A percentile compares a stretch with the other conserved stretches of the same genome.
These are phyloP conservation scores for Boletus hoseneyae DNA, from an alignment of 1,284 basidiomycete species.

Conservation along the genomic window DNA sequence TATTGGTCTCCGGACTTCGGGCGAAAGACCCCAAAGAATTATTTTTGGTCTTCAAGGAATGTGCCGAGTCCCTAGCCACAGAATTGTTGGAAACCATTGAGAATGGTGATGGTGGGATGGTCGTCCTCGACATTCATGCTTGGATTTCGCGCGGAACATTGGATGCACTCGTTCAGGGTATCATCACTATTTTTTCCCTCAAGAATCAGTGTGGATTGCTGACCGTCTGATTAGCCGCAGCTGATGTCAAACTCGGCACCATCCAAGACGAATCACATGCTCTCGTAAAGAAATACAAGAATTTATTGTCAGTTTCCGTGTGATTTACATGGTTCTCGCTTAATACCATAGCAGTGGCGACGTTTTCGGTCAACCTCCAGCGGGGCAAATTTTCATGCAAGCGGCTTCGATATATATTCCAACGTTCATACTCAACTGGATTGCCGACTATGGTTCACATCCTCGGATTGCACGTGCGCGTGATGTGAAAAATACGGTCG, in stretches of 20 bases:
- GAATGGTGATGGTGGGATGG: constrained; percentile 22
- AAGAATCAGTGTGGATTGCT: background rate
- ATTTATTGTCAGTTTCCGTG: constrained; percentile 31
- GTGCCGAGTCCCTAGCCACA: constrained; percentile 23
- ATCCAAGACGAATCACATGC: too few relatives aligned
- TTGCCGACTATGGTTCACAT: constrained; percentile 36
- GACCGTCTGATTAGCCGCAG: background rate
- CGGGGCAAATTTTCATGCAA: constrained; percentile 17
- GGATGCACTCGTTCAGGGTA: constrained; percentile 47
- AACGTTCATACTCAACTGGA: constrained; percentile 31
- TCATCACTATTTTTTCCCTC: background rate
- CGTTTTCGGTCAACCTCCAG: constrained; percentile 19
- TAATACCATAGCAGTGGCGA: constrained; percentile 14
- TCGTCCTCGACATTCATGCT: constrained; percentile 37
- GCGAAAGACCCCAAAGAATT: constrained; percentile 35
- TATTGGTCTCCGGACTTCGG: constrained; percentile 45
- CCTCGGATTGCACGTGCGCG: constrained; percentile 36
- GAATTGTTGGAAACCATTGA: constrained; percentile 43
- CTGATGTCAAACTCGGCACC: too few relatives aligned
- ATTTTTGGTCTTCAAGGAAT: constrained; percentile 34
- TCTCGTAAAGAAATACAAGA: constrained; percentile 20
- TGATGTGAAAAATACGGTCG: constrained; percentile 22
- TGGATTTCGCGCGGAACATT: constrained; percentile 41
- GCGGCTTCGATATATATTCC: constrained; percentile 19
- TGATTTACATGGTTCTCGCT: background rate